Base-by-base conservation (phyloP, 129 eudicot species). In the Silybum marianum region DNA sequence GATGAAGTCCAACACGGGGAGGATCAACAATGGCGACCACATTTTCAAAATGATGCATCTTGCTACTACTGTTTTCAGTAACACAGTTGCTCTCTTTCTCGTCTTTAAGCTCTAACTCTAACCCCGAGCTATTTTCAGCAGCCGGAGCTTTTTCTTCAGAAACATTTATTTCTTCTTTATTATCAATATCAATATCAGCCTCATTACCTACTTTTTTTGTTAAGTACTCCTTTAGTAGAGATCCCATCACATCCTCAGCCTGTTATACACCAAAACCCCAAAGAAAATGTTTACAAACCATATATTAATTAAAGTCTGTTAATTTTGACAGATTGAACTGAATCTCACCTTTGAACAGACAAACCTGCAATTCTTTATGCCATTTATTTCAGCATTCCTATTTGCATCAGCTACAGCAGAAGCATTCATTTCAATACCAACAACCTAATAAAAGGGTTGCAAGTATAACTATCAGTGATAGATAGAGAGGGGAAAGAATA, bases 361-460 rank as follows among this genome's bases (percentile, higher is more conserved):
- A 86, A 95, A 95, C 82, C 91, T 89, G 82, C 99, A 95, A 76
- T 92, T 95, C 34, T 75, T 89, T 63, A 95, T 93, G 85, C 98
- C 95, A 80, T 95, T 95, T 62, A 92, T 89, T 84, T 95, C 99
- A 73, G 99, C 99, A 92, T 95, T 95, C 72, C 95, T 89, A 40
- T 86, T 88, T 65, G 99, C 99, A 75, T 95, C 99, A 78, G 92
- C 87, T 78, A 95, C 92, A 34, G 99, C 99, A 78, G 99, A 95
- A 83, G 99, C 97, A 88, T 95, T 95, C 99, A 95, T 92, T 85
- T 95, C 99, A 78, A 95, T 95, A 63, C 98, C 99, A 70, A 95
- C 98, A 82, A 92, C 99, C 99, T 95, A 84, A 73, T 21, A 77
- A 40, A 74, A 79, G 8, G 25, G 63, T 83, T 28, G 36, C 70